A percentile compares a stretch with the other conserved stretches of the same genome.
Evolutionary conservation across 1,139 yeast genomes (phyloP).

Genomic region (Diutina sp.): DNA sequence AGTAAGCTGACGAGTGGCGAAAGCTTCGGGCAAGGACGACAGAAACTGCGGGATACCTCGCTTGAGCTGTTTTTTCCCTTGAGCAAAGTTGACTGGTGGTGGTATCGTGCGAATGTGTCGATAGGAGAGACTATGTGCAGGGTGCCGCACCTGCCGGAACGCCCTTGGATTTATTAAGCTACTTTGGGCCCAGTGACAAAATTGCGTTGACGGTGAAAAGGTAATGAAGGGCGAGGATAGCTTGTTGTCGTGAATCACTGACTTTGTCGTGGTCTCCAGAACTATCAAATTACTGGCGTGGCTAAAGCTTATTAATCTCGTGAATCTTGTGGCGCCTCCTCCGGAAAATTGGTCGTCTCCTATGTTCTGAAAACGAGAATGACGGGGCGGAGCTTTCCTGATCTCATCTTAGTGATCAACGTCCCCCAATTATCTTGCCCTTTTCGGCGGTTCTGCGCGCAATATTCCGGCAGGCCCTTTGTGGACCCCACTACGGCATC

Average conservation of each 20-base stretch:
- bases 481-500: not conserved
- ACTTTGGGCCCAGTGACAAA: not conserved
- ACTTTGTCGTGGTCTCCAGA: no score
- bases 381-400: not conserved
- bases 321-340: not conserved
- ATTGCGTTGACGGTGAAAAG: not conserved
- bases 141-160: not conserved
- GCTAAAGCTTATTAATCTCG: no score
- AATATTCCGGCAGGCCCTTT: not conserved
- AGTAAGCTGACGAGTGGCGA: not conserved
- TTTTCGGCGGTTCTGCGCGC: not conserved
- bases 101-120: not conserved
- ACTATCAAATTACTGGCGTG: no score
- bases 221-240: not conserved
- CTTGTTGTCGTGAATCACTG: no score
- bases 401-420: not conserved
- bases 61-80: not conserved
- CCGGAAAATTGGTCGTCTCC: not conserved
- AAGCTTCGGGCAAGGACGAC: not conserved
- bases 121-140: not conserved
- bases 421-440: not conserved
- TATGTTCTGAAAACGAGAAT: not conserved
- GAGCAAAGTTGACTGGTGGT: not conserved
- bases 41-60: not conserved
- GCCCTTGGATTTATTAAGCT: not conserved